A percentile compares a stretch with the other conserved stretches of the same genome.
These are phyloP conservation scores for Hibiscus syriacus DNA, from an alignment of 345 rosid genomes.

Conservation along the genomic window DNA sequence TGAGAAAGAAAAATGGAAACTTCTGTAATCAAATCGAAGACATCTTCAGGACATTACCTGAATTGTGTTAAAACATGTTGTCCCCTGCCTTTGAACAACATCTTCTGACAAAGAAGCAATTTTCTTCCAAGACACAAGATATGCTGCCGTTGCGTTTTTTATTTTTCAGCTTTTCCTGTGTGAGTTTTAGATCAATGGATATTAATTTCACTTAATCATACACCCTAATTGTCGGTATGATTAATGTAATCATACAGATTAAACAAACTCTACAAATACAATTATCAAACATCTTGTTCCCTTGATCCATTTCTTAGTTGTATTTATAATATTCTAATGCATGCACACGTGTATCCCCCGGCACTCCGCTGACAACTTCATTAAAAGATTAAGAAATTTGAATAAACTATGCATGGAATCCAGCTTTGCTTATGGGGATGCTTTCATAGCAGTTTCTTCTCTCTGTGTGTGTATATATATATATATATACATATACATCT, in stretches of 20 bases:
- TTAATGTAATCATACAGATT: background rate
- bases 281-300: constrained; percentile 37
- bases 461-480: background rate
- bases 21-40: background rate
- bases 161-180: background rate
- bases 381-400: background rate
- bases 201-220: background rate
- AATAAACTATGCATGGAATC: constrained; percentile 15
- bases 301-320: constrained; percentile 24
- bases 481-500: constrained; percentile 5
- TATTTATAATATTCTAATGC: constrained; percentile 25
- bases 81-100: background rate
- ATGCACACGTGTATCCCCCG: constrained; percentile 28
- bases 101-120: background rate
- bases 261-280: constrained; percentile 22
- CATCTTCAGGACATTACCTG: background rate
- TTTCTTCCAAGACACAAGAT: background rate
- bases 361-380: constrained; percentile 32
- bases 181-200: background rate
- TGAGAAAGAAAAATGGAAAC: no score
- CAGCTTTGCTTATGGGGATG: constrained; percentile 23
- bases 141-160: background rate
- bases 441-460: background rate
- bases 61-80: background rate
- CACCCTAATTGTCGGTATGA: background rate